Base-by-base conservation (phyloP, 75 land plant genomes). In the Sequoiadendron giganteum region DNA sequence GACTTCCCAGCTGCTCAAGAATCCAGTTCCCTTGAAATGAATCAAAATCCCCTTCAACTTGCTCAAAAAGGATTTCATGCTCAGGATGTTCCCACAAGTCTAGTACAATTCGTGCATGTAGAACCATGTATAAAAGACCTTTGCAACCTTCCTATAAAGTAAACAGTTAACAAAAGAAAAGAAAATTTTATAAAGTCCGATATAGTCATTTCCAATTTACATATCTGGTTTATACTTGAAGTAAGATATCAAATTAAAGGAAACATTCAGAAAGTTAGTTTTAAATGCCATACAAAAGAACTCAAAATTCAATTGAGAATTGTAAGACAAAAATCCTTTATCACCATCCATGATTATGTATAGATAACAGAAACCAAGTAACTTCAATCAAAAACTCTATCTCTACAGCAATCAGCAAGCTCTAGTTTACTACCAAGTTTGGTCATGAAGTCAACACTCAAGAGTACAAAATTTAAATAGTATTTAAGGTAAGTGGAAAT, bases 11-110 rank as follows among this genome's bases (percentile, higher is more conserved):
- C 75, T 97, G 92, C 86, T 97, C 96, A 14, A 98, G 89, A 32
- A 90, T 80, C 99, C 99, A 98, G 89, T 91, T 96, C 34, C 99
- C 99, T 58, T 91, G 91, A 87, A 97, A 95, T 47, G 94, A 91
- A 72, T 98, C 99, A 92, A 97, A 98, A 87, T 98, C 99, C 16
- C 99, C 99, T 87, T 98, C 99, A 87, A 96, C 96, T 92, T 98
- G 99, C 88, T 95, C 91, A 92, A 98, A 98, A 30, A 91, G 84
- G 54, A 98, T 95, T 88, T 97, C 99, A 83, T 91, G 91, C 87
- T 90, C 93, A 88, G 92, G 93, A n/a, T 87, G 85, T 78, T 98
- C 99, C 90, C 90, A 91, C 89, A 98, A 89, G 83, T 98, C 99
- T 56, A 98, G 86, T 30, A 97, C 94, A 73, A 97, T 99, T n/a